Base-by-base conservation (phyloP, 352 stramenopile genomes). In the Achlya hypogyna region DNA sequence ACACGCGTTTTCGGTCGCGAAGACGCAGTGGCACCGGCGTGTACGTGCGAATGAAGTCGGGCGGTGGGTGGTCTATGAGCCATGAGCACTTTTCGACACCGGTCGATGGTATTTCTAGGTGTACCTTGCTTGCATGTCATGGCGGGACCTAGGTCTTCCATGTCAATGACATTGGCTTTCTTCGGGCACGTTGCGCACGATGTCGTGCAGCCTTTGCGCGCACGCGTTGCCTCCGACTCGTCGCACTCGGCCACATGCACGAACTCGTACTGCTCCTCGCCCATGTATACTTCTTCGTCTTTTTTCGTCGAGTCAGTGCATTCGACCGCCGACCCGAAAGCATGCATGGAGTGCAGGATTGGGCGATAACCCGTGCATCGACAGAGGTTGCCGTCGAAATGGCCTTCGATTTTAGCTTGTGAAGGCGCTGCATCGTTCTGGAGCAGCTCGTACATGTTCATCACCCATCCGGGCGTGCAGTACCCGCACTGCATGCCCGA, bases 311-410 rank as follows among this genome's bases (percentile, higher is more conserved):
- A 45, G 25, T 4, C 31, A 3, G 10, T 4, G 38, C 38, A n/a
- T 9, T 45, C n/a, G 38, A n/a, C n/a, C n/a, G 18, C n/a, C 5
- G 31, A 27, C 2, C 32, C 65, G 56, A 77, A 77, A 27, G 72
- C 71, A 31, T 73, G 69, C 45, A 75, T 72, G 27, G 72, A 65
- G 38, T 71, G 40, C 12, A 88, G 70, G 40, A 90, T 86, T 18
- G 79, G 78, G 23, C 79, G 73, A 65, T 91, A 91, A 0, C 83
- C 86, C 22, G 89, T 97, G 74, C 89, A 97, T 14, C 89, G 77
- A 69, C 89, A 97, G 5, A 97, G 72, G 72, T 97, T 97, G 25
- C 89, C 87, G 75, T 97, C 89, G 53, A 97, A 73, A 62, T 90
- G 76, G 68, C 90, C 77, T 69, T 96, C 84, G 10, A 96, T 72